Conservation (phyloP, 371 early-diverging fungal genomes). For the Mortierella sp. region DNA sequence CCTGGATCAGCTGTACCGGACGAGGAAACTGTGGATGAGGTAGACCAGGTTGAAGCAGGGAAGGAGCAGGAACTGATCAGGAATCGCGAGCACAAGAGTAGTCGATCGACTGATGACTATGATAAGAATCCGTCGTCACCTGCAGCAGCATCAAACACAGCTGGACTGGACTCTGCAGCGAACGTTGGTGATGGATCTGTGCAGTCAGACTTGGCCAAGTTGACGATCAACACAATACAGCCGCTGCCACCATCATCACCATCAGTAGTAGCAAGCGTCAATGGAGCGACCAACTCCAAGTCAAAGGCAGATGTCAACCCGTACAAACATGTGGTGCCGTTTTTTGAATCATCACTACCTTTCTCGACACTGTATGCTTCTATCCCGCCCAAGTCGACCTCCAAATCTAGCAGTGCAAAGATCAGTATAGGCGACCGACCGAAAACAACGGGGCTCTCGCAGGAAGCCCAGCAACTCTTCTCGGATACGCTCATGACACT, state of each 20-base stretch:
- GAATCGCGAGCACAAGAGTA: slow-evolving; percentile 7
- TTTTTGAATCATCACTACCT: slow-evolving; percentile 59
- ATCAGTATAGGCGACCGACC: neutral
- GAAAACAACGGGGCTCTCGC: slow-evolving; percentile 21
- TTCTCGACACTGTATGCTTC: slow-evolving; percentile 33
- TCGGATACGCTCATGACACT: slow-evolving; percentile 35
- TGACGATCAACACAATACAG: no score
- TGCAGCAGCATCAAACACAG: slow-evolving; percentile 9
- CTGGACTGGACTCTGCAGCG: slow-evolving; percentile 18
- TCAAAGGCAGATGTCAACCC: slow-evolving; percentile 54
- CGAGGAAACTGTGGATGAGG: slow-evolving; percentile 9
- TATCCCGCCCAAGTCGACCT: slow-evolving; percentile 8
- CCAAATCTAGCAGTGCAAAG: neutral
- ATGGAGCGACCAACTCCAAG: neutral
- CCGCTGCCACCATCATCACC: neutral
- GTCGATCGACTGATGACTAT: slow-evolving; percentile 5
- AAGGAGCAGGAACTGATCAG: no score
- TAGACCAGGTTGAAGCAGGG: slow-evolving; percentile 5
- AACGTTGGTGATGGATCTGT: neutral
- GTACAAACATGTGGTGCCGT: slow-evolving; percentile 63
- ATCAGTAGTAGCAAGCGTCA: neutral
- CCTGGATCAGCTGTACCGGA: slow-evolving; percentile 27
- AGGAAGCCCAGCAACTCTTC: slow-evolving; percentile 31
- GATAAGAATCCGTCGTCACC: slow-evolving; percentile 8
- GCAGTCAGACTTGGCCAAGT: no score